A percentile compares a stretch with the other conserved stretches of the same genome.
phyloP scores from a whole-genome alignment of 495 filamentous ascomycete species.

The Halenospora varia region DNA sequence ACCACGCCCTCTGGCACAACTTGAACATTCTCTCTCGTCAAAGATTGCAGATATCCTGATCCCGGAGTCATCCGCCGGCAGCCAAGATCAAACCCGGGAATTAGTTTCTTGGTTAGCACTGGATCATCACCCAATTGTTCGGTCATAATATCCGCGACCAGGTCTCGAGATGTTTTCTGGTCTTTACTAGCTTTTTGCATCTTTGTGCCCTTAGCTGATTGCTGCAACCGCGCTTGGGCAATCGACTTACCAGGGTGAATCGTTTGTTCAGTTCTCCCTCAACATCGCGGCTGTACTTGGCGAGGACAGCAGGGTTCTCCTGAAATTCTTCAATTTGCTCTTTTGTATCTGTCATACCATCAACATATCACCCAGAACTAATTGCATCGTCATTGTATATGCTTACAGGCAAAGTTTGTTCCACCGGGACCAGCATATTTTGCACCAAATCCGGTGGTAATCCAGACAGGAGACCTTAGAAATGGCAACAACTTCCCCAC shows the following conservation, averaged over 20 bases:
- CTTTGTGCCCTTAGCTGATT: too few relatives aligned
- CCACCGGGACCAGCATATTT: conserved; percentile 7
- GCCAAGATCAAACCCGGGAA: conserved; percentile 56
- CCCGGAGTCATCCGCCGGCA: conserved; percentile 71
- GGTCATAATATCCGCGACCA: conserved; percentile 21
- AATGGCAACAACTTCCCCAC: conserved; percentile 56
- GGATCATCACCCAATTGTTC: conserved; percentile 4
- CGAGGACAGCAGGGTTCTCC: conserved; percentile 36
- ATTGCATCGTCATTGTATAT: background rate
- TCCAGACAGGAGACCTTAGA: conserved; percentile 61
- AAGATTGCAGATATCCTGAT: conserved; percentile 63
- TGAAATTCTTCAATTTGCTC: conserved; percentile 42
- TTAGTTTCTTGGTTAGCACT: background rate
- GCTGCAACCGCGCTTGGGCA: too few relatives aligned
- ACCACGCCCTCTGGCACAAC: conserved; percentile 54
- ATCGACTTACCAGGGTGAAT: conserved; percentile 49
- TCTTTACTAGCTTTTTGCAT: conserved; percentile 9
- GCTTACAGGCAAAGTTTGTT: conserved; percentile 11
- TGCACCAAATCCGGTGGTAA: conserved; percentile 49
- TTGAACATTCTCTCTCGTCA: conserved; percentile 56
- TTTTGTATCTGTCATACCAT: conserved; percentile 31
- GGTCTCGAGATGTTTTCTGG: conserved; percentile 14
- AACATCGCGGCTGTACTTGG: conserved; percentile 32
- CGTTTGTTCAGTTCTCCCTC: conserved; percentile 46
- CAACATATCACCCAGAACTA: too few relatives aligned